Conservation (phyloP, 2,329 filamentous ascomycete species). For the Neonectria ditissima region DNA sequence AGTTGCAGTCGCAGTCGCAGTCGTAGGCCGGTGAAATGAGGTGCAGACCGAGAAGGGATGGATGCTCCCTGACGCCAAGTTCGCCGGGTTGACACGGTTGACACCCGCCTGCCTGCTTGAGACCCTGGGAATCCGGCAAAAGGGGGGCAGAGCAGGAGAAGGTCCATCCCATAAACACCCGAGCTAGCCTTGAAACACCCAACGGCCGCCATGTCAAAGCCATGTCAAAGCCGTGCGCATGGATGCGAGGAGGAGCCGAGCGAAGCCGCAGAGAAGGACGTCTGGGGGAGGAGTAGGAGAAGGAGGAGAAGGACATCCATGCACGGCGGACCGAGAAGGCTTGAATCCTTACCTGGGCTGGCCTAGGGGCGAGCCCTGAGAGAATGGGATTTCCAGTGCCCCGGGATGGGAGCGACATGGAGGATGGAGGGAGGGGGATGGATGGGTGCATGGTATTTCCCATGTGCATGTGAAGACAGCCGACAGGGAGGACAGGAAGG, state of each 20-base stretch:
- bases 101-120: slow-evolving; percentile 33
- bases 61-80: slow-evolving; percentile 14
- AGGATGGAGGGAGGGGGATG: not conserved
- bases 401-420: slow-evolving; percentile 2
- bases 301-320: slow-evolving; percentile 4
- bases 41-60: slow-evolving; percentile 8
- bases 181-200: slow-evolving; percentile 23
- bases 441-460: no score
- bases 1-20: no score
- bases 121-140: slow-evolving; percentile 24
- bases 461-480: slow-evolving; percentile 6
- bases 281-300: not conserved
- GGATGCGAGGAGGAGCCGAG: slow-evolving; percentile 14
- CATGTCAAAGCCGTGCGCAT: not conserved
- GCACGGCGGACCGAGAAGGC: slow-evolving; percentile 4
- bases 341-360: not conserved
- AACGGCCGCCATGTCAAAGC: slow-evolving; percentile 11
- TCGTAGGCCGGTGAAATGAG: not conserved
- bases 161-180: slow-evolving; percentile 28
- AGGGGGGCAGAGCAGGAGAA: slow-evolving; percentile 11
- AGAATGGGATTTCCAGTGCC: not conserved
- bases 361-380: not conserved
- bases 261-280: slow-evolving; percentile 9
- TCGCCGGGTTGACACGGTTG: slow-evolving; percentile 33
- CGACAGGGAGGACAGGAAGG: not conserved